Percentiles rank a stretch among this genome's conserved stretches.
Conservation (phyloP, 345 rosid species). For the Mangifera indica region DNA sequence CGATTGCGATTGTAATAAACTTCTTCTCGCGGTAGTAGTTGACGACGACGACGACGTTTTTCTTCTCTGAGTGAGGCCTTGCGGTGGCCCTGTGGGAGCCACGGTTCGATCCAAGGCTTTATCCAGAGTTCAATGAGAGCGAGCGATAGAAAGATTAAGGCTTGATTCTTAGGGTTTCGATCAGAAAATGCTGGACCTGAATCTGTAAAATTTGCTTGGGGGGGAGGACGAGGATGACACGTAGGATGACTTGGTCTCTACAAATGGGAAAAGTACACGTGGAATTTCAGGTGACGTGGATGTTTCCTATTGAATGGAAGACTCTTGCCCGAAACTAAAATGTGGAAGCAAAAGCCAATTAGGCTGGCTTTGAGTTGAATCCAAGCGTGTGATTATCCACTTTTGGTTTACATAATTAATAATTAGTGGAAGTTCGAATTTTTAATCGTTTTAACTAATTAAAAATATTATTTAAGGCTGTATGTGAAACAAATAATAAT, state of each 20-base stretch:
- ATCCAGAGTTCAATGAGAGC: too few species aligned
- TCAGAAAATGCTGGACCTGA: neutral
- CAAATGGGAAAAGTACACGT: neutral
- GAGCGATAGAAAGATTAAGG: too few species aligned
- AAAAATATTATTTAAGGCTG: too few species aligned
- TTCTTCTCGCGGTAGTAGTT: constrained; percentile 25
- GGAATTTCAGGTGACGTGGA: neutral
- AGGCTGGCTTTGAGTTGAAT: neutral
- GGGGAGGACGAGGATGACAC: neutral
- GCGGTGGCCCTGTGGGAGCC: constrained; percentile 72
- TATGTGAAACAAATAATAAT: too few species aligned
- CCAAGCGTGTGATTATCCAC: too few species aligned
- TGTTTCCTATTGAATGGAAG: neutral
- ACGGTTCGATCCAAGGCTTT: constrained; percentile 50
- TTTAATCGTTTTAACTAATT: too few species aligned
- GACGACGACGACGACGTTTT: constrained; percentile 16
- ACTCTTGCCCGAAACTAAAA: neutral
- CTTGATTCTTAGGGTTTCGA: neutral
- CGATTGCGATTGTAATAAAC: constrained; percentile 14
- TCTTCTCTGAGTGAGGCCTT: constrained; percentile 53
- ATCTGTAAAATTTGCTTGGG: neutral
- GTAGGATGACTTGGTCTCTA: neutral
- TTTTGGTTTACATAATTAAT: too few species aligned
- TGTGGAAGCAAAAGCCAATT: neutral
- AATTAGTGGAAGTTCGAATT: too few species aligned